Evolutionary conservation across 2,329 filamentous ascomycete species (phyloP).

Genomic region (Diaporthe sp.): DNA sequence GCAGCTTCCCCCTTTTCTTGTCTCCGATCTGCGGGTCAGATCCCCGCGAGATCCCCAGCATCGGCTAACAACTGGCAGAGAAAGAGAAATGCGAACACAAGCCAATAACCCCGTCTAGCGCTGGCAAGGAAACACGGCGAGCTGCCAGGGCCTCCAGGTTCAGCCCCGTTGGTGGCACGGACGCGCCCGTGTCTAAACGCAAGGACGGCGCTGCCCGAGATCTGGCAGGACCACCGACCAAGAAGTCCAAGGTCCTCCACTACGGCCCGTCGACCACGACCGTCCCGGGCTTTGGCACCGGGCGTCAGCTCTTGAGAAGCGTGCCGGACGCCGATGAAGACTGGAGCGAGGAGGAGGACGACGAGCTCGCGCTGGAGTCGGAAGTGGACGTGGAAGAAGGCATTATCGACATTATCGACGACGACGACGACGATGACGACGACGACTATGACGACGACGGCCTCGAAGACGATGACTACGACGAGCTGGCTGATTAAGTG

Average conservation of each 20-base stretch:
- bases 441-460: not conserved
- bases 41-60: not conserved
- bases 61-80: constrained; percentile 5
- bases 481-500: not conserved
- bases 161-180: not conserved
- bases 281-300: not conserved
- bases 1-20: not conserved
- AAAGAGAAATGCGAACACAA: not conserved
- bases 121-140: not conserved
- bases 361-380: not conserved
- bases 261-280: not conserved
- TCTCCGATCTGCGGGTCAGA: too few relatives aligned
- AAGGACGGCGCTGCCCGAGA: not conserved
- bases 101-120: not conserved
- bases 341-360: not conserved
- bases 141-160: constrained; percentile 8
- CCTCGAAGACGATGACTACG: not conserved
- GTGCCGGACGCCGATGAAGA: not conserved
- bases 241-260: not conserved
- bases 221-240: not conserved
- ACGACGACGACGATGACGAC: not conserved
- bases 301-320: not conserved
- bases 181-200: not conserved
- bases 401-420: constrained; percentile 2
- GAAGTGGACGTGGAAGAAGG: not conserved